These are phyloP conservation scores for Tetrahymena thermophila DNA, from an alignment of 73 alveolate species.

Conservation along the genomic window DNA sequence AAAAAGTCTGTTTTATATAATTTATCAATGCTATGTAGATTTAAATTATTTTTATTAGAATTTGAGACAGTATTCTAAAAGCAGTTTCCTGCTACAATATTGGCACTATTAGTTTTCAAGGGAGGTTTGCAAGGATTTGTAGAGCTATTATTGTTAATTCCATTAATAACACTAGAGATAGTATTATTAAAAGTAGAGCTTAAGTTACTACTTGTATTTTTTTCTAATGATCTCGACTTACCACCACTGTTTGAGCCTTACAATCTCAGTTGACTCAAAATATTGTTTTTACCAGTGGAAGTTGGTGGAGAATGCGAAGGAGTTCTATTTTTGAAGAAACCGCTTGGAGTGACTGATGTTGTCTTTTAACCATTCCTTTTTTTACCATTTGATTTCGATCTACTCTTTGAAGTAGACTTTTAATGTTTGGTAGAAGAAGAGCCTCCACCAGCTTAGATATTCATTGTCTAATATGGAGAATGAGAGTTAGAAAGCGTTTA, in stretches of 20 bases:
- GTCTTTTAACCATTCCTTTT: not conserved
- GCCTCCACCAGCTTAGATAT: not conserved
- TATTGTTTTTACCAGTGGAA: not conserved
- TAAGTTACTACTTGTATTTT: not conserved
- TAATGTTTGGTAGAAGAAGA: not conserved
- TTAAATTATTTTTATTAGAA: not conserved
- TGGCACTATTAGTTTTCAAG: not conserved
- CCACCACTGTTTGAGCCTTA: not conserved
- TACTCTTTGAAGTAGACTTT: not conserved
- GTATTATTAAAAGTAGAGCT: not conserved
- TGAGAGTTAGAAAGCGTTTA: not conserved
- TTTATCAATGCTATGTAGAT: not conserved
- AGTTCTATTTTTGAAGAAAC: not conserved
- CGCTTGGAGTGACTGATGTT: not conserved
- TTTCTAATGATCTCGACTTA: not conserved
- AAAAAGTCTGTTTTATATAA: not conserved
- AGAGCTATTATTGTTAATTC: not conserved
- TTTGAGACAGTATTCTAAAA: not conserved
- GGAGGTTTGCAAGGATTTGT: not conserved
- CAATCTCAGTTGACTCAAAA: not conserved
- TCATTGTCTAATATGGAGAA: not conserved
- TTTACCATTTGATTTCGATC: not conserved
- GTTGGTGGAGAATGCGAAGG: not conserved
- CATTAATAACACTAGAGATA: not conserved
- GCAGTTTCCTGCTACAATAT: not conserved